Conservation (phyloP, 495 filamentous ascomycete species). For the Trichoderma gamsii region DNA sequence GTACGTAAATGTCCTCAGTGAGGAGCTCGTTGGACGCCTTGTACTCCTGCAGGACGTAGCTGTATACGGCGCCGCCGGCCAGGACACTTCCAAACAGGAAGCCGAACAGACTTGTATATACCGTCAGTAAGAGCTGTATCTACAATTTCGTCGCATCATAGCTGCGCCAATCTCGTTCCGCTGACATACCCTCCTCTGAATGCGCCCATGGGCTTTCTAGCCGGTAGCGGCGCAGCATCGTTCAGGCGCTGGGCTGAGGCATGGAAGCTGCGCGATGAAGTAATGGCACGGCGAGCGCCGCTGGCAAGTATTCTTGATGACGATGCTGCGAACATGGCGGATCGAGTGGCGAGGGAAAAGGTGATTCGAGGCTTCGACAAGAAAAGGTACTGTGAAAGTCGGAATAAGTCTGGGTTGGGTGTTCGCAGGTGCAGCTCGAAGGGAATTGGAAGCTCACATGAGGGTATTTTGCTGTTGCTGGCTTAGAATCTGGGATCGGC, state of each 20-base stretch:
- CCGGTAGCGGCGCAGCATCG: slow-evolving; percentile 49
- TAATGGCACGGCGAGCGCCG: slow-evolving; percentile 31
- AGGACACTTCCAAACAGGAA: slow-evolving; percentile 83
- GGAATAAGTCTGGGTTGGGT: not conserved
- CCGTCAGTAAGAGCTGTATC: slow-evolving; percentile 19
- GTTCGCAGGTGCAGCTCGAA: not conserved
- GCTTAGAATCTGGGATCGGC: not conserved
- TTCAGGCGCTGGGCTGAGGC: slow-evolving; percentile 41
- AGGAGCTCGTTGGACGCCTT: slow-evolving; percentile 88
- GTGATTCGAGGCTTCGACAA: not conserved
- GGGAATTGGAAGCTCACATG: slow-evolving; percentile 6
- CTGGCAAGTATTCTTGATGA: slow-evolving; percentile 39
- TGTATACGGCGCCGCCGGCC: slow-evolving; percentile 76
- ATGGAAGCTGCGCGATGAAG: slow-evolving; percentile 35
- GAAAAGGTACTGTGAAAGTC: not conserved
- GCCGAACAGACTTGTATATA: slow-evolving; percentile 65
- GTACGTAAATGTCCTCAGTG: slow-evolving; percentile 92
- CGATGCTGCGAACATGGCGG: slow-evolving; percentile 28
- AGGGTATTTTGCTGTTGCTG: not conserved
- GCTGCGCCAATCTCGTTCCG: not conserved
- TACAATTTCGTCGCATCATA: slow-evolving; percentile 5
- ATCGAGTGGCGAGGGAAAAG: not conserved
- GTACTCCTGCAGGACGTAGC: slow-evolving; percentile 89
- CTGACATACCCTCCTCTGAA: slow-evolving; percentile 76
- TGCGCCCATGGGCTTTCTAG: slow-evolving; percentile 77